phyloP scores from a whole-genome alignment of 2,329 filamentous ascomycete genomes.

The Chaetothyriales sp. region DNA sequence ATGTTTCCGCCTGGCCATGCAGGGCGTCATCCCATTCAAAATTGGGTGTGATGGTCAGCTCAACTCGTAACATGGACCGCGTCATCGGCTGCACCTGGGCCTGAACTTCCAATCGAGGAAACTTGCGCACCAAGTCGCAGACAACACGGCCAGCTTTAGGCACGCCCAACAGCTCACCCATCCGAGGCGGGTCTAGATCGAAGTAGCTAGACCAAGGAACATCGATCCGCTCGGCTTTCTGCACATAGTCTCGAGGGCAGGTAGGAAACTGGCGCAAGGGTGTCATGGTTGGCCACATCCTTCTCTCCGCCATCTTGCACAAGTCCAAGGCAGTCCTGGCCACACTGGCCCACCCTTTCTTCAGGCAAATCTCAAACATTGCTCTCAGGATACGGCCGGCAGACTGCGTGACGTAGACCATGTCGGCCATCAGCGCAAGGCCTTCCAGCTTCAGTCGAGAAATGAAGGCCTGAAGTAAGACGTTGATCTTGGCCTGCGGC shows the following conservation, averaged over 20 bases:
- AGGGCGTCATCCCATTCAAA: conserved; percentile 90
- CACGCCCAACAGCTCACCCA: conserved; percentile 87
- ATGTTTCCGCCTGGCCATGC: conserved; percentile 78
- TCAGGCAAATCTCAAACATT: conserved; percentile 92
- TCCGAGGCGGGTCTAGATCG: conserved; percentile 86
- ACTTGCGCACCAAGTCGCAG: conserved; percentile 77
- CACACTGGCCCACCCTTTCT: conserved; percentile 90
- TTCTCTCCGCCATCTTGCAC: conserved; percentile 98
- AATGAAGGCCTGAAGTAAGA: conserved; percentile 90
- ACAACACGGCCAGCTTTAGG: conserved; percentile 77
- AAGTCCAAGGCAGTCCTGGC: conserved; percentile 84
- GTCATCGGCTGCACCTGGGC: conserved; percentile 92
- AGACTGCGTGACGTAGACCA: conserved; percentile 97
- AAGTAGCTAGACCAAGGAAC: conserved; percentile 91
- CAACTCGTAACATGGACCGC: conserved; percentile 77
- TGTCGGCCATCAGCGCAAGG: conserved; percentile 89
- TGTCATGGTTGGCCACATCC: conserved; percentile 99
- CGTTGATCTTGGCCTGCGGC: conserved; percentile 94
- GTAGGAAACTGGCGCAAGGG: conserved; percentile 78
- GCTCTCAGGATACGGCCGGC: conserved; percentile 90
- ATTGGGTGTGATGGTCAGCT: conserved; percentile 81
- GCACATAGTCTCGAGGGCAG: conserved; percentile 72
- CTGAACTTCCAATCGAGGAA: conserved; percentile 82
- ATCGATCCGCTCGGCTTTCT: conserved; percentile 88
- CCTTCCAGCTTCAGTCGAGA: conserved; percentile 89